A percentile compares a stretch with the other conserved stretches of the same genome.
phyloP scores from a whole-genome alignment of 2,329 filamentous ascomycete genomes.

The Leptographium lundbergii region DNA sequence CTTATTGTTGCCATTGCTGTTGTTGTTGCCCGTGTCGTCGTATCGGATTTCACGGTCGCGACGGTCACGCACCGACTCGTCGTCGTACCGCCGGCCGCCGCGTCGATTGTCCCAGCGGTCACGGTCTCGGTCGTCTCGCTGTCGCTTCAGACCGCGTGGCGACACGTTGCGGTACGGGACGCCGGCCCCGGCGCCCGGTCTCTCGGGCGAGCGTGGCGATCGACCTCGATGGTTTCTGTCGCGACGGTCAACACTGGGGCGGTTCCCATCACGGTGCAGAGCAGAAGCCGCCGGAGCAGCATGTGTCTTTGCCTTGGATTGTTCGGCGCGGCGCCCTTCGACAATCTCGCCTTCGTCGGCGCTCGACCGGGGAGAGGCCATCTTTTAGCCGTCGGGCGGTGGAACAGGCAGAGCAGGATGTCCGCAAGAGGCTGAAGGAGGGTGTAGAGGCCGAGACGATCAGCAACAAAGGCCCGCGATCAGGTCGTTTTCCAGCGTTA shows the following conservation, averaged over 20 bases:
- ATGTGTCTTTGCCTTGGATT: conserved; percentile 71
- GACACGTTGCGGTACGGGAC: conserved; percentile 39
- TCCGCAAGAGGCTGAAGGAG: neutral
- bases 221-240: conserved; percentile 59
- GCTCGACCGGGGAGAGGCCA: conserved; percentile 34
- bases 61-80: conserved; percentile 23
- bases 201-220: conserved; percentile 39
- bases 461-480: neutral
- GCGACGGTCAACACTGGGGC: conserved; percentile 82
- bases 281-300: conserved; percentile 5
- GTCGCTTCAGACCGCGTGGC: conserved; percentile 55
- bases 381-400: conserved; percentile 4
- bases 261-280: conserved; percentile 44
- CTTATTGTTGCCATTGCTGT: conserved; percentile 5
- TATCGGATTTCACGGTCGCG: conserved; percentile 6
- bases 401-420: neutral
- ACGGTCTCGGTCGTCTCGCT: conserved; percentile 30
- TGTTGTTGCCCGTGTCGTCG: conserved; percentile 32
- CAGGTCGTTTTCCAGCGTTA: conserved; percentile 5
- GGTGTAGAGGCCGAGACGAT: neutral
- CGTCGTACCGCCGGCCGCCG: conserved; percentile 16
- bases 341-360: conserved; percentile 82
- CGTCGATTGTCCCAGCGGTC: conserved; percentile 3
- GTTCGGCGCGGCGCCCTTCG: conserved; percentile 48
- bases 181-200: neutral